Percentiles rank a stretch among this genome's conserved stretches.
Conservation (phyloP, 495 filamentous ascomycete species). For the Lichenothelia convexa region DNA sequence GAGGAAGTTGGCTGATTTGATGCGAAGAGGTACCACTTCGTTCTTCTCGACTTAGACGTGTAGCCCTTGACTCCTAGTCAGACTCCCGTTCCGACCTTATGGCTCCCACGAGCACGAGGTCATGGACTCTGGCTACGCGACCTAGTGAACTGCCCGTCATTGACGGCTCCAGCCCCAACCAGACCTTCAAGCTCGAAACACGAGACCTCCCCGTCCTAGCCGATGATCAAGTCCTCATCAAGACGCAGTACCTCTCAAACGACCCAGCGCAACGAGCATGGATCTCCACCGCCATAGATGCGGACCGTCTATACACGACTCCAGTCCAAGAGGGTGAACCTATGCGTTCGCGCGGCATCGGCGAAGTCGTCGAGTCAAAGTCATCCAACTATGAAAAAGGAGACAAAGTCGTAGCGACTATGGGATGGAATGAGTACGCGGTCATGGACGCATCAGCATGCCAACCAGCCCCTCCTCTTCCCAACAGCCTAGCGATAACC, state of each 20-base stretch:
- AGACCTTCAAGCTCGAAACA: slow-evolving; percentile 30
- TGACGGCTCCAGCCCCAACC: no score
- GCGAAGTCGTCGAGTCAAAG: slow-evolving; percentile 35
- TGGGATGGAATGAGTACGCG: slow-evolving; percentile 34
- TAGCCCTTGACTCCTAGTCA: no score
- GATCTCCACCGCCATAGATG: slow-evolving; percentile 36
- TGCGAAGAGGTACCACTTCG: no score
- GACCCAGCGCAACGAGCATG: slow-evolving; percentile 67
- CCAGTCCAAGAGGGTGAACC: slow-evolving; percentile 46
- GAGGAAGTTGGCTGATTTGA: no score
- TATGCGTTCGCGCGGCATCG: slow-evolving; percentile 47
- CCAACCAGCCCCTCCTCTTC: slow-evolving; percentile 11
- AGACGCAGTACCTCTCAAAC: slow-evolving; percentile 49
- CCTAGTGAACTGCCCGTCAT: no score
- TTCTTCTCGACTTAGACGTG: no score
- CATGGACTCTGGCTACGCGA: no score
- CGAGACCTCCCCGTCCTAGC: slow-evolving; percentile 30
- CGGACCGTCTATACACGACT: slow-evolving; percentile 40
- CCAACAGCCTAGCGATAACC: slow-evolving; percentile 19
- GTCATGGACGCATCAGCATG: slow-evolving; percentile 21
- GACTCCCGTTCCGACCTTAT: no score
- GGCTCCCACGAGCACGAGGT: no score
- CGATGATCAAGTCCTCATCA: slow-evolving; percentile 44
- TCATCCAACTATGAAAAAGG: slow-evolving; percentile 22
- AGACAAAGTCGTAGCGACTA: slow-evolving; percentile 22